Evolutionary conservation across 805 yeast genomes (phyloP).

Genomic region (Cyberlindnera misumaiensis): DNA sequence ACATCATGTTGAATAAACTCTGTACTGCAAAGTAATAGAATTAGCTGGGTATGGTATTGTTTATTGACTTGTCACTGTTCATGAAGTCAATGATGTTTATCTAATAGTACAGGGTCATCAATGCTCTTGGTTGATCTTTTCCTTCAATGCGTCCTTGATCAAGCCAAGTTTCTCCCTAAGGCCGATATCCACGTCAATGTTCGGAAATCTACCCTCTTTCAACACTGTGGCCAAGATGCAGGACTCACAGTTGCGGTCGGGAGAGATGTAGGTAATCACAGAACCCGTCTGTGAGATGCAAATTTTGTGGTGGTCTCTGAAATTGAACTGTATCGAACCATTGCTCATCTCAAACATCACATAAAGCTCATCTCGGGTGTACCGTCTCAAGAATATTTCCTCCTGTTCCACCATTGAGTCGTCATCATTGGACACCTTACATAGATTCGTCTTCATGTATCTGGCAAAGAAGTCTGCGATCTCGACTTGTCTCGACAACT

Average conservation of each 20-base stretch:
- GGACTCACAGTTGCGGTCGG: conserved; percentile 64
- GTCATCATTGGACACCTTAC: conserved; percentile 65
- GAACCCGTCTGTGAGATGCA: conserved; percentile 72
- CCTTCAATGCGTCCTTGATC: conserved; percentile 62
- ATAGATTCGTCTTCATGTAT: conserved; percentile 87
- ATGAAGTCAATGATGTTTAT: too few relatives aligned
- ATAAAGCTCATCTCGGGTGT: conserved; percentile 69
- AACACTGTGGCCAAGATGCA: conserved; percentile 46
- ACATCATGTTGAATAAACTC: too few relatives aligned
- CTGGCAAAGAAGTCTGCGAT: conserved; percentile 83
- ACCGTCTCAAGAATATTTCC: conserved; percentile 73
- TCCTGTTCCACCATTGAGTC: conserved; percentile 42
- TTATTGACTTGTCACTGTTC: too few relatives aligned
- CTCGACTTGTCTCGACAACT: conserved; percentile 64
- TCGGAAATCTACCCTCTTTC: conserved; percentile 41
- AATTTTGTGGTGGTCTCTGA: conserved; percentile 89
- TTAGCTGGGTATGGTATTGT: too few relatives aligned
- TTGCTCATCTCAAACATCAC: conserved; percentile 92
- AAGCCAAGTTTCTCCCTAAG: conserved; percentile 39
- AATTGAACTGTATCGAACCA: conserved; percentile 90
- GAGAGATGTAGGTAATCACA: conserved; percentile 75
- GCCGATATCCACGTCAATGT: conserved; percentile 37
- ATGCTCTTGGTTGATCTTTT: conserved; percentile 13
- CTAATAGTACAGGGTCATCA: conserved; percentile 1
- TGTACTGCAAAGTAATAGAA: too few relatives aligned